Conservation (phyloP, 192 early-diverging fungal genomes). For the Coemansia sp. region DNA sequence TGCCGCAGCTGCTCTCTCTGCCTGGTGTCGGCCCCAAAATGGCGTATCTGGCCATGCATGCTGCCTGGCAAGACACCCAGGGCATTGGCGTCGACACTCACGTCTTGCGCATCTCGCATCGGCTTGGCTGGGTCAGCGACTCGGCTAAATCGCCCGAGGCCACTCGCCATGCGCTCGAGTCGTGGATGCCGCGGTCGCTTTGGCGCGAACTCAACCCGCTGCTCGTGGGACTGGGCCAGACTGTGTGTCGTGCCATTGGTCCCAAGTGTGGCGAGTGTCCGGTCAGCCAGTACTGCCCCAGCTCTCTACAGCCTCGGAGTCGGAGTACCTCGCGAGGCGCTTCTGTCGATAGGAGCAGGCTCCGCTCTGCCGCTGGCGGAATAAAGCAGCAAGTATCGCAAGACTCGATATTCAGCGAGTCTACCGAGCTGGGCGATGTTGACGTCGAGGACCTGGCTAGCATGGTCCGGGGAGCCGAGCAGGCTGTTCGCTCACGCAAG, state of each 20-base stretch:
- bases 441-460: constrained; percentile 54
- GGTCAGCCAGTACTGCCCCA: constrained; percentile 70
- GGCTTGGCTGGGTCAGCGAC: constrained; percentile 85
- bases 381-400: constrained; percentile 15
- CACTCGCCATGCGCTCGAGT: constrained; percentile 73
- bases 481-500: constrained; percentile 51
- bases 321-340: constrained; percentile 5
- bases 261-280: constrained; percentile 85
- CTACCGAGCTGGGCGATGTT: constrained; percentile 37
- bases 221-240: constrained; percentile 93
- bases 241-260: constrained; percentile 68
- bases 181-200: constrained; percentile 79
- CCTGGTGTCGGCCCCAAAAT: constrained; percentile 97
- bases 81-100: constrained; percentile 98
- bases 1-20: constrained; percentile 75
- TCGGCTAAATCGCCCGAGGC: constrained; percentile 77
- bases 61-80: constrained; percentile 80
- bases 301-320: constrained; percentile 18
- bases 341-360: constrained; percentile 1
- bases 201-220: constrained; percentile 90
- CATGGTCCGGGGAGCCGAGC: constrained; percentile 51
- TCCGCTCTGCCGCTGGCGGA: background rate
- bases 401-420: constrained; percentile 29
- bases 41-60: constrained; percentile 82
- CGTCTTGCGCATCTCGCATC: constrained; percentile 88